Percentiles rank a stretch among this genome's conserved stretches.
Evolutionary conservation across 768 basidiomycete genomes (phyloP).

Genomic region (Leccinum subtestaceum): DNA sequence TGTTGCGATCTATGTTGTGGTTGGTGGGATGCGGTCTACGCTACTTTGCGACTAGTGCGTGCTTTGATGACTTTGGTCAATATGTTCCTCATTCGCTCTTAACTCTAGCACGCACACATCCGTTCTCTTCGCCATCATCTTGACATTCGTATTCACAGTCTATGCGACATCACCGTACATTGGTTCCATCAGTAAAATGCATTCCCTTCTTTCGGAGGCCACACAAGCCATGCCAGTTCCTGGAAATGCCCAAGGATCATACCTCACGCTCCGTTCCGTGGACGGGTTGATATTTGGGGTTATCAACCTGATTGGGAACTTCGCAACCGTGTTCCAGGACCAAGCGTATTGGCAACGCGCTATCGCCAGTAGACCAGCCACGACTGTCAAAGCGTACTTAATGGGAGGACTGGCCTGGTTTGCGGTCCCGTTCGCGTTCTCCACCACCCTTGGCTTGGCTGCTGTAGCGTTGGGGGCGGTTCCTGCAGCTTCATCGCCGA

Average conservation of each 20-base stretch:
- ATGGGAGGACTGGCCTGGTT: constrained; percentile 92
- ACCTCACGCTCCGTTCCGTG: constrained; percentile 77
- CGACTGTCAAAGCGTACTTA: constrained; percentile 88
- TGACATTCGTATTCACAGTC: constrained; percentile 73
- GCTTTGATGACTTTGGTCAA: not conserved
- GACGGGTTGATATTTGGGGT: constrained; percentile 81
- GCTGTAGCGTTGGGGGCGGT: constrained; percentile 74
- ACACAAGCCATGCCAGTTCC: constrained; percentile 55
- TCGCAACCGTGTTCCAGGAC: constrained; percentile 60
- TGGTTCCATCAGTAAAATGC: constrained; percentile 76
- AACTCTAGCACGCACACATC: constrained; percentile 73
- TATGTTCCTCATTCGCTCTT: not conserved
- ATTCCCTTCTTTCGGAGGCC: constrained; percentile 66
- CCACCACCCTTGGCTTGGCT: constrained; percentile 83
- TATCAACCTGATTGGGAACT: constrained; percentile 87
- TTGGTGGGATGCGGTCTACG: constrained; percentile 85
- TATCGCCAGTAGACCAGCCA: constrained; percentile 79
- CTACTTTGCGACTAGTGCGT: constrained; percentile 82
- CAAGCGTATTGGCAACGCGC: constrained; percentile 92
- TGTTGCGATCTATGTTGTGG: constrained; percentile 85
- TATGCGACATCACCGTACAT: constrained; percentile 80
- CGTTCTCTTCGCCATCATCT: constrained; percentile 84
- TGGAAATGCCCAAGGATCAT: constrained; percentile 85
- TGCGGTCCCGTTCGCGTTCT: constrained; percentile 82
- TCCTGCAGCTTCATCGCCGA: constrained; percentile 26